These are phyloP conservation scores for Gastrodia elata DNA, from an alignment of 106 monocot species.

Conservation along the genomic window DNA sequence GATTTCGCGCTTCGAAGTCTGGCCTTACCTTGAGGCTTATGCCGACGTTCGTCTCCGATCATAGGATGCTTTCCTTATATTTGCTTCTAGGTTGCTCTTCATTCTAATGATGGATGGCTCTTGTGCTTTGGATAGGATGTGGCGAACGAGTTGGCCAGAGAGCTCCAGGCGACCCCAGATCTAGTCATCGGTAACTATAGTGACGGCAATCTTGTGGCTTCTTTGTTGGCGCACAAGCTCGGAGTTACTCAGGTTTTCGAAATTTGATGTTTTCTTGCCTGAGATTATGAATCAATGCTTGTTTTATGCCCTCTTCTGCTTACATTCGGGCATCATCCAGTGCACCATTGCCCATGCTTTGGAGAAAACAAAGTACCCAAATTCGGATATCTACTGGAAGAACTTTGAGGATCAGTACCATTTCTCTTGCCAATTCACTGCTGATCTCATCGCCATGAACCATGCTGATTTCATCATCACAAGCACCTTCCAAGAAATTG, in stretches of 20 bases:
- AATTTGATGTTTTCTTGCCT: not conserved
- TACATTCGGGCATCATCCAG: conserved; percentile 19
- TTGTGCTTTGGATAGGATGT: conserved; percentile 36
- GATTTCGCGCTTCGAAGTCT: conserved; percentile 67
- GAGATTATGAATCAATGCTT: not conserved
- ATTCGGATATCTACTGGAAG: conserved; percentile 77
- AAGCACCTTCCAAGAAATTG: conserved; percentile 78
- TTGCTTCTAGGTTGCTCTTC: not conserved
- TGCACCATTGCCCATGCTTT: conserved; percentile 77
- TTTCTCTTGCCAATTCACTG: conserved; percentile 81
- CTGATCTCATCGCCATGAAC: conserved; percentile 81
- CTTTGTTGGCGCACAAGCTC: conserved; percentile 56
- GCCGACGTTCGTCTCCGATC: conserved; percentile 31
- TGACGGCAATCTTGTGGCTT: conserved; percentile 76
- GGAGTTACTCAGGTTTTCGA: conserved; percentile 64
- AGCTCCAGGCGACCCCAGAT: conserved; percentile 61
- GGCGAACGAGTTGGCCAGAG: conserved; percentile 51
- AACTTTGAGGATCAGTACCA: conserved; percentile 71
- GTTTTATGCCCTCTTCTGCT: not conserved
- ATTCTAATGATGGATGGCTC: not conserved
- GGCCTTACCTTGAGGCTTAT: conserved; percentile 64
- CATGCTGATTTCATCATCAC: conserved; percentile 82
- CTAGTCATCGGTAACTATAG: conserved; percentile 76
- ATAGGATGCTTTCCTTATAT: no score
- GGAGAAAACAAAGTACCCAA: conserved; percentile 80